Evolutionary conservation across 2,329 filamentous ascomycete genomes (phyloP).

Genomic region (Niveomyces coronatus): DNA sequence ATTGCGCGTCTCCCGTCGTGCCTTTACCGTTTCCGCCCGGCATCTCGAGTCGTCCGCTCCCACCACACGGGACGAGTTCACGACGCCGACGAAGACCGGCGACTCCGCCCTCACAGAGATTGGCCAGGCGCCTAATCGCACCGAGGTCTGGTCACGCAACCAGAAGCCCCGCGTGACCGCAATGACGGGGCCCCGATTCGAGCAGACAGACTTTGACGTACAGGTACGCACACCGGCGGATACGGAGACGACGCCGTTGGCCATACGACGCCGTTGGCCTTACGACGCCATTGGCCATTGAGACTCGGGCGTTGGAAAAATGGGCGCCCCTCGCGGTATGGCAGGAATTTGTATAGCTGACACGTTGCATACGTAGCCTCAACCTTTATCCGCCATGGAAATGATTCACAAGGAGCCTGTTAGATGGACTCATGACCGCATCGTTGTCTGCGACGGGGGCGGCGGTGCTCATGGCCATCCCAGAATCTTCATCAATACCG

Average conservation of each 20-base stretch:
- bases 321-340: too few species aligned
- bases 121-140: constrained; percentile 79
- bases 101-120: constrained; percentile 38
- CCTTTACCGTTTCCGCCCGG: constrained; percentile 38
- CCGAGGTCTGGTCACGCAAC: constrained; percentile 70
- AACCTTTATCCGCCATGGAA: constrained; percentile 81
- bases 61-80: constrained; percentile 23
- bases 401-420: constrained; percentile 95
- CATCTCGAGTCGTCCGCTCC: constrained; percentile 35
- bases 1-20: constrained; percentile 32
- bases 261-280: too few species aligned
- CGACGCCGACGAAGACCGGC: constrained; percentile 33
- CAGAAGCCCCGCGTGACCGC: constrained; percentile 72
- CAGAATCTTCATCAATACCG: constrained; percentile 91
- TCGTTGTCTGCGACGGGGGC: constrained; percentile 85
- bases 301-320: too few species aligned
- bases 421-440: constrained; percentile 72
- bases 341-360: too few species aligned
- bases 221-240: constrained; percentile 68
- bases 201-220: constrained; percentile 87
- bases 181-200: constrained; percentile 91
- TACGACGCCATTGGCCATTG: too few species aligned
- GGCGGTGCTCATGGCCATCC: constrained; percentile 76
- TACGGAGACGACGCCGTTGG: too few species aligned
- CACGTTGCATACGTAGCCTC: constrained; percentile 50